Conservation (phyloP, 225 moss, liverwort and hornwort species). For the Rhytidiadelphus loreus region DNA sequence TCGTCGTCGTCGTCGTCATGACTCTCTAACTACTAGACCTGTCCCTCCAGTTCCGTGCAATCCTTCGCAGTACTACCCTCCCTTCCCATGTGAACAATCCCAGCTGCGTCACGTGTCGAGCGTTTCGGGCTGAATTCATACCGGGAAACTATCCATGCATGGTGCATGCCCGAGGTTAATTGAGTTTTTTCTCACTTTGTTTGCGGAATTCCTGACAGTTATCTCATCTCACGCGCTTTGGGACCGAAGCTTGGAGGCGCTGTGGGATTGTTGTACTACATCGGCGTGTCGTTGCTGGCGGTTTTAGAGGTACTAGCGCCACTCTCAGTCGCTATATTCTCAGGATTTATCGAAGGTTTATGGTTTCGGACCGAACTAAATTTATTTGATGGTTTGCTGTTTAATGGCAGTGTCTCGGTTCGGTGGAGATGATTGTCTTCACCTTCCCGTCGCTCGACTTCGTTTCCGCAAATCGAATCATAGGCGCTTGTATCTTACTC, state of each 20-base stretch:
- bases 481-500: slow-evolving; percentile 57
- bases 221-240: slow-evolving; percentile 82
- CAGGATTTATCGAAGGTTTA: slow-evolving; percentile 1
- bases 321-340: not conserved
- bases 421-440: slow-evolving; percentile 88
- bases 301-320: slow-evolving; percentile 63
- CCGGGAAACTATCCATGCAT: not conserved
- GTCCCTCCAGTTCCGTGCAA: slow-evolving; percentile 6
- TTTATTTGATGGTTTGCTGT: not conserved
- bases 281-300: slow-evolving; percentile 77
- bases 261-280: slow-evolving; percentile 80
- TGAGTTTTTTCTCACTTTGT: not conserved
- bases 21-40: not conserved
- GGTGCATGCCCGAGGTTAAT: not conserved
- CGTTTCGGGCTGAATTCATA: slow-evolving; percentile 1
- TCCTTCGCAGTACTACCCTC: not conserved
- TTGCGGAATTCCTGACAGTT: slow-evolving; percentile 30
- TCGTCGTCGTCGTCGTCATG: not conserved
- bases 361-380: not conserved
- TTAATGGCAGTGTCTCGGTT: slow-evolving; percentile 64
- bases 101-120: not conserved
- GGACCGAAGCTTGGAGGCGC: slow-evolving; percentile 94
- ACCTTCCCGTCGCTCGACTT: slow-evolving; percentile 66
- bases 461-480: slow-evolving; percentile 53
- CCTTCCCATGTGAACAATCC: slow-evolving; percentile 4